Evolutionary conservation across 2,329 filamentous ascomycete species (phyloP).

Genomic region (Alternaria panax): DNA sequence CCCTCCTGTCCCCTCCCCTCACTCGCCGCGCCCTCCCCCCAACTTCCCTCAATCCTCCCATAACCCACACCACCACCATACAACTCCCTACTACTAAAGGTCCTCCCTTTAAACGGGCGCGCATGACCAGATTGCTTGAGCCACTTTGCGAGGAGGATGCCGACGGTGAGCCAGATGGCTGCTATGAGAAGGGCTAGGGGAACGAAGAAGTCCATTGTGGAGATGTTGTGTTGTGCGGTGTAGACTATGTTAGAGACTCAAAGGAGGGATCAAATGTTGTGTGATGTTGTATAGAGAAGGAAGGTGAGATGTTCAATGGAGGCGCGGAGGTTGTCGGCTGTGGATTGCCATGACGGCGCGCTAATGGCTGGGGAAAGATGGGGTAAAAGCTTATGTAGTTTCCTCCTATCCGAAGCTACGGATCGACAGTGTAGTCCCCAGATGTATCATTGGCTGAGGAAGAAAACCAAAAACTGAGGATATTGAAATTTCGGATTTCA

Average conservation of each 20-base stretch:
- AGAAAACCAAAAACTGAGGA: background rate
- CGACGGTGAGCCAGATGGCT: slow-evolving; percentile 24
- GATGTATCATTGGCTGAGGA: background rate
- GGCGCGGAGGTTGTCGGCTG: background rate
- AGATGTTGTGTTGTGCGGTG: background rate
- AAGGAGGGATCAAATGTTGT: too few species aligned
- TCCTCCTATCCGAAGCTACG: background rate
- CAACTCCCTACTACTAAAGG: slow-evolving; percentile 10
- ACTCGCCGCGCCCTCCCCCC: background rate
- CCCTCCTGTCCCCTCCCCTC: background rate
- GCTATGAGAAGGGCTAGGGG: slow-evolving; percentile 28
- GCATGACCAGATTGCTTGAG: slow-evolving; percentile 27
- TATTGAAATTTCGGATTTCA: too few species aligned
- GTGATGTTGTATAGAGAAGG: too few species aligned
- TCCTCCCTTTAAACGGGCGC: slow-evolving; percentile 20
- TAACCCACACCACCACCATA: slow-evolving; percentile 20
- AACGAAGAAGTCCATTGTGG: slow-evolving; percentile 15
- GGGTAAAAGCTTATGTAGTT: background rate
- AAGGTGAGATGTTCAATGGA: background rate
- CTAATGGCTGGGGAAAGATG: background rate
- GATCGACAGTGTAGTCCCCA: background rate
- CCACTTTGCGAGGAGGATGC: slow-evolving; percentile 26
- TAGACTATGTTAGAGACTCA: background rate
- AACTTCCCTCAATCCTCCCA: slow-evolving; percentile 5
- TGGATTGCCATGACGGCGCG: background rate